A percentile compares a stretch with the other conserved stretches of the same genome.
Evolutionary conservation across 805 yeast species (phyloP).

Genomic region (Candida cerambycidarum): DNA sequence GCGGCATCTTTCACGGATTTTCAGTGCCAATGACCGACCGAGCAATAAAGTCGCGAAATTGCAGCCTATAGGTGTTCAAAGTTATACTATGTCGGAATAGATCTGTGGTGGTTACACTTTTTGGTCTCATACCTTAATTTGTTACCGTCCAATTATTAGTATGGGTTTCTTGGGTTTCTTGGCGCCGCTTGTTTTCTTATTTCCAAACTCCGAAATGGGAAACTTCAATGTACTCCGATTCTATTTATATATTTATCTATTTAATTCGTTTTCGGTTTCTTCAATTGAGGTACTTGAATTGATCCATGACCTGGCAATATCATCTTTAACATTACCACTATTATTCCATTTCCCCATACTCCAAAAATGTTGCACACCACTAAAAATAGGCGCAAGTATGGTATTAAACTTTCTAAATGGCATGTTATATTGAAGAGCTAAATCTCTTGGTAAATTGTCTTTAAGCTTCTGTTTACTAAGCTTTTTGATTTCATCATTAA

Average conservation of each 20-base stretch:
- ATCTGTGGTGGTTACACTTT: too few species aligned
- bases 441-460: conserved; percentile 24
- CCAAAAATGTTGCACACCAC: conserved; percentile 55
- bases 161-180: too few species aligned
- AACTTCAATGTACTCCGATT: background rate
- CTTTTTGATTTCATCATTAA: conserved; percentile 12
- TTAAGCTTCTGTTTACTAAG: conserved; percentile 13
- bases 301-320: conserved; percentile 58
- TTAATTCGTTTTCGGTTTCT: background rate
- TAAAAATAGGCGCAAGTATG: conserved; percentile 24
- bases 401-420: conserved; percentile 25
- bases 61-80: too few species aligned
- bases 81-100: too few species aligned
- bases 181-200: too few species aligned
- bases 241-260: background rate
- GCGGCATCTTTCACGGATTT: background rate
- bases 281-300: conserved; percentile 8
- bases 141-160: too few species aligned
- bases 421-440: conserved; percentile 19
- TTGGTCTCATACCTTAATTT: too few species aligned
- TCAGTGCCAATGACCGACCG: too few species aligned
- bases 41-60: too few species aligned
- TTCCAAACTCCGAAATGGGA: too few species aligned
- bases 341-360: conserved; percentile 61
- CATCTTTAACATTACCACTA: conserved; percentile 51